Percentiles rank a stretch among this genome's conserved stretches.
phyloP scores from a whole-genome alignment of 2,329 filamentous ascomycete genomes.

The Colletotrichum sp. region DNA sequence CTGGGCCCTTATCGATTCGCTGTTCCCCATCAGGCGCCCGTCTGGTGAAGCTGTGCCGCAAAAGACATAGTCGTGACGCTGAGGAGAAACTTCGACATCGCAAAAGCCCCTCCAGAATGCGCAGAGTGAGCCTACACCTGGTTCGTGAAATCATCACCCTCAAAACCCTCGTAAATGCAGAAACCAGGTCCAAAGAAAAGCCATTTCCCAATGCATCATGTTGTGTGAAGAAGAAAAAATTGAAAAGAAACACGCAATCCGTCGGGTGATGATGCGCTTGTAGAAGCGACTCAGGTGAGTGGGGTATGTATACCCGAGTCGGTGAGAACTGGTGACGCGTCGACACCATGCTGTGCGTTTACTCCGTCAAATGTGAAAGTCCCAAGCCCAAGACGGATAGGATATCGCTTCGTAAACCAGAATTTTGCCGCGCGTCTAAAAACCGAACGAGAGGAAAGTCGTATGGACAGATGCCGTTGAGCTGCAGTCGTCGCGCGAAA shows the following conservation, averaged over 20 bases:
- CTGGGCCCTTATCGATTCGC: neutral
- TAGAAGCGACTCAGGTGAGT: neutral
- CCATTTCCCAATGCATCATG: constrained; percentile 21
- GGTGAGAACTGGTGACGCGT: neutral
- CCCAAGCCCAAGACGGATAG: neutral
- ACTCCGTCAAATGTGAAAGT: neutral
- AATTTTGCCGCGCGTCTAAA: constrained; percentile 21
- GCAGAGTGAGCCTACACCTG: neutral
- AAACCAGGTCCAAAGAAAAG: constrained; percentile 16
- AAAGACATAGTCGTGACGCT: neutral
- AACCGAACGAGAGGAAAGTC: constrained; percentile 18
- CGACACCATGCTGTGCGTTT: constrained; percentile 8
- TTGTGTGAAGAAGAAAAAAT: constrained; percentile 9
- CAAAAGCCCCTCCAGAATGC: neutral
- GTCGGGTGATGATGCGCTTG: neutral
- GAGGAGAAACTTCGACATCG: neutral
- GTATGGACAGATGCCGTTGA: constrained; percentile 15
- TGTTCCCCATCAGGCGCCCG: neutral
- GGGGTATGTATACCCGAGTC: neutral
- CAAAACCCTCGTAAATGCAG: constrained; percentile 10
- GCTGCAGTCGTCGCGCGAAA: constrained; percentile 12
- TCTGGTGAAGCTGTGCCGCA: neutral
- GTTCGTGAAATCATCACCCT: constrained; percentile 3
- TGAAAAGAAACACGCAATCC: neutral
- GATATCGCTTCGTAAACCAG: constrained; percentile 19